Evolutionary conservation across 192 early-diverging fungal genomes (phyloP).

Genomic region (Backusella circina): DNA sequence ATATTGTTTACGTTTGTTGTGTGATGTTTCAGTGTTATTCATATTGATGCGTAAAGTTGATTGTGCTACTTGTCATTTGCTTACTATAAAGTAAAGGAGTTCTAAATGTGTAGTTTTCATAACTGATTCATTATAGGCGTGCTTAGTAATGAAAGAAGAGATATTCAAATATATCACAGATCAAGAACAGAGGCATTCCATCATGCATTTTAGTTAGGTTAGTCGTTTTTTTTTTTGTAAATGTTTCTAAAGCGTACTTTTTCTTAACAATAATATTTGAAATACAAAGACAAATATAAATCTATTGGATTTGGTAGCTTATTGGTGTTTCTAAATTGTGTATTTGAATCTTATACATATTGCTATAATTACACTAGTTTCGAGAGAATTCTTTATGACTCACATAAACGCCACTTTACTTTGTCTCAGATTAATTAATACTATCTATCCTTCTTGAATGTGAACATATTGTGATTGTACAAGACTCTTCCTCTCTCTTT

Average conservation of each 20-base stretch:
- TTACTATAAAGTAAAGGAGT: not conserved
- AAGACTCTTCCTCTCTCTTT: too few relatives aligned
- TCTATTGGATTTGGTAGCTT: not conserved
- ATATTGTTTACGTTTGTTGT: too few relatives aligned
- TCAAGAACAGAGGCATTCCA: not conserved
- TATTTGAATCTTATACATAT: not conserved
- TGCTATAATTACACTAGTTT: not conserved
- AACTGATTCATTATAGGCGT: not conserved
- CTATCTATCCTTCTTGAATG: not conserved
- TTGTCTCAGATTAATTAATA: not conserved
- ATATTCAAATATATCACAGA: not conserved
- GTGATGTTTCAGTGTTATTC: not conserved
- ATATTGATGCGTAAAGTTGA: not conserved
- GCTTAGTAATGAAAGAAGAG: too few relatives aligned
- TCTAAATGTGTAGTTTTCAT: not conserved
- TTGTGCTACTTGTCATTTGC: too few relatives aligned
- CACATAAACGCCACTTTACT: not conserved
- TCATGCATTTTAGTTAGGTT: not conserved
- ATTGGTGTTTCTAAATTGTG: not conserved
- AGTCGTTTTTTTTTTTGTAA: not conserved
- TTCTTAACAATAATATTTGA: not conserved
- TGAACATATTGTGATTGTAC: not conserved
- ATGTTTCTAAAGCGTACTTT: not conserved
- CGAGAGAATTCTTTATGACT: too few relatives aligned
- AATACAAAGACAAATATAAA: not conserved